Percentiles rank a stretch among this genome's conserved stretches.
Evolutionary conservation across 208 protist genomes (phyloP).

Genomic region (Naegleria lovaniensis): DNA sequence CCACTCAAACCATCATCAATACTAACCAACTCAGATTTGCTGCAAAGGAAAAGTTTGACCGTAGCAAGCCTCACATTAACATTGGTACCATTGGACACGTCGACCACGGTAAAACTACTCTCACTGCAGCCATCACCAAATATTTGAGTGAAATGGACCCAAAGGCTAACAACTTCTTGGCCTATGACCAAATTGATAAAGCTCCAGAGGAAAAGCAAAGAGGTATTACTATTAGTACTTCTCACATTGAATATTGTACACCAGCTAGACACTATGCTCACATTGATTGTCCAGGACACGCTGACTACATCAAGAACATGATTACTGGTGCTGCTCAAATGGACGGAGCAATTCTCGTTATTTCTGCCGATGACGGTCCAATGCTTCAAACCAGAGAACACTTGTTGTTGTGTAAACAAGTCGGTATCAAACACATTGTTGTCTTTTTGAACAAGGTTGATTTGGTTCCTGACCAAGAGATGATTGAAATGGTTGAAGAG

Average conservation of each 20-base stretch:
- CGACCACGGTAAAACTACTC: slow-evolving; percentile 98
- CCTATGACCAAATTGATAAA: slow-evolving; percentile 97
- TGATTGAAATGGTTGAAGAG: slow-evolving; percentile 91
- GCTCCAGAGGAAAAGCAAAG: slow-evolving; percentile 96
- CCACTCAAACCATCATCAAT: neutral
- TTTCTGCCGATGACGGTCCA: slow-evolving; percentile 82
- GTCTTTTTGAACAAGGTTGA: slow-evolving; percentile 98
- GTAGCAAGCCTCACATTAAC: slow-evolving; percentile 92
- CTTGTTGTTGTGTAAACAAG: slow-evolving; percentile 93
- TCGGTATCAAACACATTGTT: slow-evolving; percentile 89
- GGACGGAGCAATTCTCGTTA: slow-evolving; percentile 80
- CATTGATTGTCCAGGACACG: slow-evolving; percentile 99
- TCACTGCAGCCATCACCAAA: slow-evolving; percentile 95
- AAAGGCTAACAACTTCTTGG: slow-evolving; percentile 65
- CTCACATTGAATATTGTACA: slow-evolving; percentile 97
- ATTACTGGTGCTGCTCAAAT: slow-evolving; percentile 97
- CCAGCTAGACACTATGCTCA: slow-evolving; percentile 96
- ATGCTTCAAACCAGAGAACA: slow-evolving; percentile 99
- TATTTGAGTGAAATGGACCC: slow-evolving; percentile 62
- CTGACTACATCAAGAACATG: slow-evolving; percentile 99
- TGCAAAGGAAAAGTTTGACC: slow-evolving; percentile 75
- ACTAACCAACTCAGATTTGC: slow-evolving; percentile 25
- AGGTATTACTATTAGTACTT: slow-evolving; percentile 98
- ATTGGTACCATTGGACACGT: slow-evolving; percentile 98
- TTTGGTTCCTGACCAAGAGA: slow-evolving; percentile 72